Conservation (phyloP, 306 rosid species). For the Erythrophleum fordii region DNA sequence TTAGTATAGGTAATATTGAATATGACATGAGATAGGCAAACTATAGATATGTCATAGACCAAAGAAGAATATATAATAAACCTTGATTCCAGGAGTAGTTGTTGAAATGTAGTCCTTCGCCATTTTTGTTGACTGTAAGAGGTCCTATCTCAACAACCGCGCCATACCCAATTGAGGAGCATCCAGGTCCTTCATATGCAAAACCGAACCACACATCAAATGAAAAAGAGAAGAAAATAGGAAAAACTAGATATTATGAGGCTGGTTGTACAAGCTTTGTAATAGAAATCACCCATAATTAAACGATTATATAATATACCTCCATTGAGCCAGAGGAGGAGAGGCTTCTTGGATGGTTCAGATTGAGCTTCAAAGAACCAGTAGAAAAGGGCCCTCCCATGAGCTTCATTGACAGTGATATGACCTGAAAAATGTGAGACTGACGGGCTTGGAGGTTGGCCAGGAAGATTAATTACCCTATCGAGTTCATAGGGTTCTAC, state of each 20-base stretch:
- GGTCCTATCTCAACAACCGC: constrained; percentile 63
- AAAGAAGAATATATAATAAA: constrained; percentile 15
- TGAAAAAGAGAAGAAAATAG: background rate
- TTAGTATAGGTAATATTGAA: background rate
- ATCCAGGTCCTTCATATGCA: constrained; percentile 56
- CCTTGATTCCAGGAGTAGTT: constrained; percentile 59
- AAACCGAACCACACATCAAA: constrained; percentile 20
- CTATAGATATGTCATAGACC: background rate
- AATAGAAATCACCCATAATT: background rate
- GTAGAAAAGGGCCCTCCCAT: constrained; percentile 66
- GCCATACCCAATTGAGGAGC: constrained; percentile 66
- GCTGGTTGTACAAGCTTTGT: constrained; percentile 6
- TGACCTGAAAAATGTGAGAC: constrained; percentile 63
- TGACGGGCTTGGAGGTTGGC: constrained; percentile 52
- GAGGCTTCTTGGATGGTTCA: constrained; percentile 53
- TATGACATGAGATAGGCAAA: background rate
- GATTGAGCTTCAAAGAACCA: constrained; percentile 70
- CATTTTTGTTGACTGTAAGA: constrained; percentile 49
- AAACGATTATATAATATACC: constrained; percentile 34
- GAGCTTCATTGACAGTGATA: constrained; percentile 52
- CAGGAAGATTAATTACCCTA: constrained; percentile 53
- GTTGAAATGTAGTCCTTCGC: constrained; percentile 55
- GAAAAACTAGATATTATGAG: background rate
- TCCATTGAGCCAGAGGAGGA: constrained; percentile 71
- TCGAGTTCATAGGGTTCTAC: constrained; percentile 47